These are phyloP conservation scores for Melanomma pulvis-pyrius DNA, from an alignment of 495 filamentous ascomycete genomes.

Conservation along the genomic window DNA sequence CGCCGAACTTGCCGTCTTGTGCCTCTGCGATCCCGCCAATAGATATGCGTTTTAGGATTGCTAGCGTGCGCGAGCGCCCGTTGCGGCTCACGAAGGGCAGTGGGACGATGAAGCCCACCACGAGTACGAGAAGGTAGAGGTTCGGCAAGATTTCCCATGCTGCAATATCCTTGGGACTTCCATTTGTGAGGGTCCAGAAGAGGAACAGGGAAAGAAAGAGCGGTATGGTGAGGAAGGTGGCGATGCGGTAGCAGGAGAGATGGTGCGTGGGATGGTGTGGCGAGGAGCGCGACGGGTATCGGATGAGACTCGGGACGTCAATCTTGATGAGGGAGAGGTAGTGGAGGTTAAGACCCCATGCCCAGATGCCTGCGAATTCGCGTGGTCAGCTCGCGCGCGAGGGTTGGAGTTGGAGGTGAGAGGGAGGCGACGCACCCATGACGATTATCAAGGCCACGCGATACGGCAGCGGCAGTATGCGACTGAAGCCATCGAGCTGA, in stretches of 20 bases:
- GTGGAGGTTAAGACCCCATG: conserved; percentile 85
- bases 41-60: conserved; percentile 69
- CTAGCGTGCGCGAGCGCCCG: conserved; percentile 75
- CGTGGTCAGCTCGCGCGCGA: not conserved
- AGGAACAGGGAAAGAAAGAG: conserved; percentile 68
- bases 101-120: conserved; percentile 71
- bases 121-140: conserved; percentile 70
- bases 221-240: conserved; percentile 70
- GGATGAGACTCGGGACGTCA: conserved; percentile 77
- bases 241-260: conserved; percentile 78
- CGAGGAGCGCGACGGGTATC: conserved; percentile 71
- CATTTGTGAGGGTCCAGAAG: conserved; percentile 82
- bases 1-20: conserved; percentile 86
- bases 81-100: conserved; percentile 67
- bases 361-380: conserved; percentile 74
- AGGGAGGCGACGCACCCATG: conserved; percentile 57
- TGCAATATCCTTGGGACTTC: conserved; percentile 65
- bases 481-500: conserved; percentile 81
- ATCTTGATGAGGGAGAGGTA: conserved; percentile 74
- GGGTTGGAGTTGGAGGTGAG: not conserved
- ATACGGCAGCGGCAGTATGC: conserved; percentile 82
- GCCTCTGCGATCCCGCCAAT: conserved; percentile 79
- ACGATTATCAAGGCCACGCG: conserved; percentile 78
- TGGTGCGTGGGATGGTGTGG: conserved; percentile 71
- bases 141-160: conserved; percentile 81